Conservation (phyloP, 139 green algal species). For the Choricystis sp. region DNA sequence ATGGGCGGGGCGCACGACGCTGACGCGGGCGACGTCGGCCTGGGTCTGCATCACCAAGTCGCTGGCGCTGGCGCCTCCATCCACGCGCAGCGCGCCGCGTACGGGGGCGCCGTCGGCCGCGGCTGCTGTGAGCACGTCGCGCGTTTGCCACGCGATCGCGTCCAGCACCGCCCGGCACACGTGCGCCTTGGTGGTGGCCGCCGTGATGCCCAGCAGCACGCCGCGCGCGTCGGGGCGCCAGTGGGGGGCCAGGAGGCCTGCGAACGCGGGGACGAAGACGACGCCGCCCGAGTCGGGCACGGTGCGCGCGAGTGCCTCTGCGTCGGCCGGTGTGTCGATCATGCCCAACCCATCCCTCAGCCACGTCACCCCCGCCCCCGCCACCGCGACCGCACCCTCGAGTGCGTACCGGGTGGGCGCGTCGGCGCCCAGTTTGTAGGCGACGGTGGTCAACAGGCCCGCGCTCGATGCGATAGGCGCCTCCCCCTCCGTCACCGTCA, state of each 20-base stretch:
- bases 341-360: constrained; percentile 69
- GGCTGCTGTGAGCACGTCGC: constrained; percentile 75
- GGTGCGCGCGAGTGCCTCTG: constrained; percentile 28
- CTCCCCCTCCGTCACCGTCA: not conserved
- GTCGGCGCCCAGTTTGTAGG: constrained; percentile 59
- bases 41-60: constrained; percentile 87
- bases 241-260: constrained; percentile 82
- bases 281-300: constrained; percentile 59
- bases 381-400: constrained; percentile 74
- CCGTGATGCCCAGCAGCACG: constrained; percentile 64
- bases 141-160: constrained; percentile 82
- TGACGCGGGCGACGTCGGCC: constrained; percentile 59
- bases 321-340: constrained; percentile 28
- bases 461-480: constrained; percentile 42
- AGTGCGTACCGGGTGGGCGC: constrained; percentile 60
- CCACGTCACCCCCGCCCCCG: constrained; percentile 67
- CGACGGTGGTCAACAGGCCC: constrained; percentile 83
- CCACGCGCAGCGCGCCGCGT: constrained; percentile 50
- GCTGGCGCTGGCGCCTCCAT: constrained; percentile 78
- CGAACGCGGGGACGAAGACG: constrained; percentile 93
- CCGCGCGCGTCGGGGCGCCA: constrained; percentile 77
- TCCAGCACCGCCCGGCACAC: constrained; percentile 79
- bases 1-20: constrained; percentile 60
- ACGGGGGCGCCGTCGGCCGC: constrained; percentile 19
- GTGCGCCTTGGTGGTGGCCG: constrained; percentile 44